Base-by-base conservation (phyloP, 1,284 basidiomycete genomes). In the Boletus mariae region DNA sequence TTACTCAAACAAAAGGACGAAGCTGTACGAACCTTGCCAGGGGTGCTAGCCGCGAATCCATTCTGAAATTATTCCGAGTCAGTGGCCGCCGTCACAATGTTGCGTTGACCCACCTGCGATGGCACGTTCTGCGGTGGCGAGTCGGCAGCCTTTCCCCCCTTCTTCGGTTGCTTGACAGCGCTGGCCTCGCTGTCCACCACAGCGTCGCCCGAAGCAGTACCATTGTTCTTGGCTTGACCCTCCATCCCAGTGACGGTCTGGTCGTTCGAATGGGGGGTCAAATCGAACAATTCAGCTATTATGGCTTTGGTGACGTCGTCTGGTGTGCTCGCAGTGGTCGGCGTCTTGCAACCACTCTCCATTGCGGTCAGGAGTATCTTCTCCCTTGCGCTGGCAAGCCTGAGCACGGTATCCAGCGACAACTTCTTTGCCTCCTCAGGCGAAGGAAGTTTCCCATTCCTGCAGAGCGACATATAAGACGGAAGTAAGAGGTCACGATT, bases 301-400 rank as follows among this genome's bases (percentile, higher is more conserved):
- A 75, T 63, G 0, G 43, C 51, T 6, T 57, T 53, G 28, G 80
- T 65, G 23, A 78, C 71, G 0, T 68, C 64, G 1, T 70, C 68
- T 0, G 63, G 63, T 0, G 76, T 55, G 5, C 65, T 66, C 0
- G 74, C 70, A 0, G 67, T 65, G 0, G 69, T 65, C 0, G 80
- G 79, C 38, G 73, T 76, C 25, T 74, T 73, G 25, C 61, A 61
- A 3, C 79, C 80, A 9, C 65, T 64, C 13, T 63, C 67, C 0
- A 73, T 60, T 0, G 72, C 64, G 15, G 67, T 69, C 4, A 74
- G 69, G 1, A 84, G 74, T 0, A 79, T 75, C 32, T 69, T 70
- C 59, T 89, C 86, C 1, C 86, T 74, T 0, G 80, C 82, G 0
- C 70, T 67, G 0, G 82, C 82, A n/a, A 89, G 72, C 52, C 72